phyloP scores from a whole-genome alignment of 2,329 filamentous ascomycete species.

The Calonectria henricotiae region DNA sequence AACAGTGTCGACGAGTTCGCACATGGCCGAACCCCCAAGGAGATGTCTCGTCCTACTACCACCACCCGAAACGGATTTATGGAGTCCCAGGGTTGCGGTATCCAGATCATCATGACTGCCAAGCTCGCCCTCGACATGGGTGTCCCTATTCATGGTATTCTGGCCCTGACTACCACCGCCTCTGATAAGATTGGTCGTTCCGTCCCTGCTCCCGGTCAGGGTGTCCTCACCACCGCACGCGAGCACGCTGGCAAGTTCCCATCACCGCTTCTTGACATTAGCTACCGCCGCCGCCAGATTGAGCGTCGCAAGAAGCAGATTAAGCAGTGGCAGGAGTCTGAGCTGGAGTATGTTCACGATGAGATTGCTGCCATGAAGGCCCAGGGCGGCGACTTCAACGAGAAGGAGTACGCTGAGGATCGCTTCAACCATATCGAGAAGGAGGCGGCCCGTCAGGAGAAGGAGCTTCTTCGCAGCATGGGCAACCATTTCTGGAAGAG shows the following conservation, averaged over 20 bases:
- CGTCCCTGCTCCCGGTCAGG: conserved; percentile 95
- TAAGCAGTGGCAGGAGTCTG: conserved; percentile 96
- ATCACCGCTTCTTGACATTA: conserved; percentile 95
- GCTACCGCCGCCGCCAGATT: conserved; percentile 95
- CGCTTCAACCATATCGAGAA: conserved; percentile 89
- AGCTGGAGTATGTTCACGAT: conserved; percentile 92
- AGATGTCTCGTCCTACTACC: conserved; percentile 98
- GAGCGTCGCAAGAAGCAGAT: conserved; percentile 95
- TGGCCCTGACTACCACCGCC: conserved; percentile 94
- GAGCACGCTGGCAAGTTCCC: conserved; percentile 94
- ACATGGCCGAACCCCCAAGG: conserved; percentile 93
- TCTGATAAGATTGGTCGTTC: conserved; percentile 99
- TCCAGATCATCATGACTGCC: conserved; percentile 98
- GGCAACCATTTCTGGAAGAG: conserved; percentile 99
- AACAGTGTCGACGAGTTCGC: conserved; percentile 97
- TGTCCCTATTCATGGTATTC: conserved; percentile 95
- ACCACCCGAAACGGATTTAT: conserved; percentile 99
- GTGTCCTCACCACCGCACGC: conserved; percentile 95
- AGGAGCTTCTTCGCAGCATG: conserved; percentile 91
- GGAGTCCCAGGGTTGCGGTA: conserved; percentile 98
- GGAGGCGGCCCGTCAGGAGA: conserved; percentile 90
- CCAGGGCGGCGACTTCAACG: conserved; percentile 81
- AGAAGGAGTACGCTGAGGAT: conserved; percentile 88
- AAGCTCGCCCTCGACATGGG: conserved; percentile 98
- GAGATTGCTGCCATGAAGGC: conserved; percentile 94